These are phyloP conservation scores for Vanrija sp. DNA, from an alignment of 1,284 basidiomycete genomes.

Conservation along the genomic window DNA sequence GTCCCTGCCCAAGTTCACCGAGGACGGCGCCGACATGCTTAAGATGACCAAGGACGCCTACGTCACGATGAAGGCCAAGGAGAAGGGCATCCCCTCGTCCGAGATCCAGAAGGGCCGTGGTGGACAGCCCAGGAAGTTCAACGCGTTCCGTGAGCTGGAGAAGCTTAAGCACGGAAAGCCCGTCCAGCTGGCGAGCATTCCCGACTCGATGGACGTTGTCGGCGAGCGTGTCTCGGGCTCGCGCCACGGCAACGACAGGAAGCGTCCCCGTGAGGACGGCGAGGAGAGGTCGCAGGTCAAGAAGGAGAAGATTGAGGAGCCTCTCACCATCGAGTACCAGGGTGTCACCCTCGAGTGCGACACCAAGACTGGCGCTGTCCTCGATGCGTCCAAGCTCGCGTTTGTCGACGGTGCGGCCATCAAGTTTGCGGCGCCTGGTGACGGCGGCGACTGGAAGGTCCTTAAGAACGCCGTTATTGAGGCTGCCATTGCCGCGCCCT, in stretches of 20 bases:
- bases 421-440: conserved; percentile 41
- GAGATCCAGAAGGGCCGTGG: conserved; percentile 54
- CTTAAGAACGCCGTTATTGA: conserved; percentile 47
- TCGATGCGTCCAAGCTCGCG: conserved; percentile 42
- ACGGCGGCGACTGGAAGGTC: conserved; percentile 52
- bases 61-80: conserved; percentile 95
- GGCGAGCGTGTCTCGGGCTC: conserved; percentile 19
- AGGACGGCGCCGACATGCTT: conserved; percentile 60
- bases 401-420: conserved; percentile 49
- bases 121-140: conserved; percentile 57
- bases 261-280: conserved; percentile 45
- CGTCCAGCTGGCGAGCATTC: conserved; percentile 38
- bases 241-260: conserved; percentile 19
- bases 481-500: conserved; percentile 27
- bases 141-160: conserved; percentile 83
- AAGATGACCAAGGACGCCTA: conserved; percentile 92
- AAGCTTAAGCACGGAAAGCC: conserved; percentile 46
- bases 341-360: conserved; percentile 60
- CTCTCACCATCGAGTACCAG: conserved; percentile 55
- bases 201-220: conserved; percentile 40
- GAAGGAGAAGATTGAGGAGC: conserved; percentile 52
- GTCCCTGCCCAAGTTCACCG: conserved; percentile 72
- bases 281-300: conserved; percentile 47
- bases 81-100: conserved; percentile 65
- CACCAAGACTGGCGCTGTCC: conserved; percentile 59